phyloP scores from a whole-genome alignment of 345 rosid genomes.

The Moricandia moricandioides region DNA sequence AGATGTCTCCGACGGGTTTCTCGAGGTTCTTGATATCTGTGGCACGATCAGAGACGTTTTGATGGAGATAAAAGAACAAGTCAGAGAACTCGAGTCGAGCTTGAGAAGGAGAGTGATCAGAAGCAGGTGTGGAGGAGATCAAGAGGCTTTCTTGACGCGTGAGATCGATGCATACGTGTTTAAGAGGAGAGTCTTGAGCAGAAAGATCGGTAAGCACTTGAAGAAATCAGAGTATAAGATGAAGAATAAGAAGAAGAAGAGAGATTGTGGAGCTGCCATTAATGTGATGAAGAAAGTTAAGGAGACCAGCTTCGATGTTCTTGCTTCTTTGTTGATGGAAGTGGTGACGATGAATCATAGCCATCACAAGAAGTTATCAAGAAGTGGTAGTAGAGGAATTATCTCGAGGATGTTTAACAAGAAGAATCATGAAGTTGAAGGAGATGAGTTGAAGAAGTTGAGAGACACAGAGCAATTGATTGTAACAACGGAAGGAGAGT shows the following conservation, averaged over 20 bases:
- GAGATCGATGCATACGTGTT: conserved; percentile 31
- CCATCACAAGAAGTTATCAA: not conserved
- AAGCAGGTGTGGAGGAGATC: conserved; percentile 15
- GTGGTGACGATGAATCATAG: not conserved
- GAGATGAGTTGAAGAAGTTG: conserved; percentile 26
- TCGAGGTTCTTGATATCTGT: conserved; percentile 43
- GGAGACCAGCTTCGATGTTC: conserved; percentile 26
- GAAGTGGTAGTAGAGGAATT: not conserved
- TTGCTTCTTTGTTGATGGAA: conserved; percentile 33
- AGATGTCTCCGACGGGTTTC: conserved; percentile 43
- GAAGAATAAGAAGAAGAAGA: not conserved
- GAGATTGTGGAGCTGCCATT: not conserved
- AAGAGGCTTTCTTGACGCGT: conserved; percentile 7
- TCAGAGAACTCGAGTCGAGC: conserved; percentile 36
- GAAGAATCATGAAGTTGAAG: conserved; percentile 26
- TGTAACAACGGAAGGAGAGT: conserved; percentile 39
- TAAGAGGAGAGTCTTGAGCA: conserved; percentile 39
- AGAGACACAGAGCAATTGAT: conserved; percentile 38
- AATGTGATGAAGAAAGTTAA: conserved; percentile 37
- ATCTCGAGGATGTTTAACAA: conserved; percentile 27
- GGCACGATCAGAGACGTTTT: conserved; percentile 40
- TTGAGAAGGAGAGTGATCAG: conserved; percentile 36
- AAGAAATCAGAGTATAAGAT: conserved; percentile 13
- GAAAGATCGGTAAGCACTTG: not conserved
- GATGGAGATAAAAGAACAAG: conserved; percentile 34